Percentiles rank a stretch among this genome's conserved stretches.
These are phyloP conservation scores for Lactarius tabidus DNA, from an alignment of 768 basidiomycete genomes.

Conservation along the genomic window DNA sequence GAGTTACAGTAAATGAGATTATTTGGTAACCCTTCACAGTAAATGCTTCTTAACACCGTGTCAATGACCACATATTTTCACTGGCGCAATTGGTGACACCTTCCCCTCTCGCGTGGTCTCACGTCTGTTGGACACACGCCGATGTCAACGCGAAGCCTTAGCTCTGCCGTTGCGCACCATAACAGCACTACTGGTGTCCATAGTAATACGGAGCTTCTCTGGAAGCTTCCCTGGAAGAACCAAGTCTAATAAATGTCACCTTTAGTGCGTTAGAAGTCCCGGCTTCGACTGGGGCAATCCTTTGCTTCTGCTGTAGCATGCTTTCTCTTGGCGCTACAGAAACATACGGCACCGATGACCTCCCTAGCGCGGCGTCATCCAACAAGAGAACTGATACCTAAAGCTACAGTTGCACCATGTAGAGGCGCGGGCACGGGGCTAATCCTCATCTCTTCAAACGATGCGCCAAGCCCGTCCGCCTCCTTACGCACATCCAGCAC, in stretches of 20 bases:
- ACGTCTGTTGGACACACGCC: not conserved
- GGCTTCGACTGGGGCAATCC: not conserved
- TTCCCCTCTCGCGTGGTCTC: not conserved
- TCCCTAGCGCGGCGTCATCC: not conserved
- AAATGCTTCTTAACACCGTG: too few relatives aligned
- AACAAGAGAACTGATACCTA: not conserved
- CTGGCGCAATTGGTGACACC: not conserved
- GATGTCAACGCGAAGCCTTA: not conserved
- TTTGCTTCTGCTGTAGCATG: not conserved
- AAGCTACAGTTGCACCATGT: slow-evolving; percentile 11
- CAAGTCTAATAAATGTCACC: not conserved
- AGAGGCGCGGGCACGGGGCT: slow-evolving; percentile 45
- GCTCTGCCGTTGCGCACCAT: not conserved
- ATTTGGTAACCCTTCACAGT: too few relatives aligned
- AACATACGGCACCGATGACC: not conserved
- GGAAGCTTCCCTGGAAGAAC: not conserved
- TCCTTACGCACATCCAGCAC: slow-evolving; percentile 28
- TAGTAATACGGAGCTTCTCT: not conserved
- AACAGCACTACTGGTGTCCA: not conserved
- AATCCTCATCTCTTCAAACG: slow-evolving; percentile 81
- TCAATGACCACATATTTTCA: too few relatives aligned
- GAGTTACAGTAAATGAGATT: too few relatives aligned
- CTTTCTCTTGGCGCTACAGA: not conserved
- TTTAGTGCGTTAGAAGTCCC: not conserved
- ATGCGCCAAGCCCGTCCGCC: slow-evolving; percentile 56